Evolutionary conservation across 352 stramenopile genomes (phyloP).

Genomic region (Phytophthora sansomeana): DNA sequence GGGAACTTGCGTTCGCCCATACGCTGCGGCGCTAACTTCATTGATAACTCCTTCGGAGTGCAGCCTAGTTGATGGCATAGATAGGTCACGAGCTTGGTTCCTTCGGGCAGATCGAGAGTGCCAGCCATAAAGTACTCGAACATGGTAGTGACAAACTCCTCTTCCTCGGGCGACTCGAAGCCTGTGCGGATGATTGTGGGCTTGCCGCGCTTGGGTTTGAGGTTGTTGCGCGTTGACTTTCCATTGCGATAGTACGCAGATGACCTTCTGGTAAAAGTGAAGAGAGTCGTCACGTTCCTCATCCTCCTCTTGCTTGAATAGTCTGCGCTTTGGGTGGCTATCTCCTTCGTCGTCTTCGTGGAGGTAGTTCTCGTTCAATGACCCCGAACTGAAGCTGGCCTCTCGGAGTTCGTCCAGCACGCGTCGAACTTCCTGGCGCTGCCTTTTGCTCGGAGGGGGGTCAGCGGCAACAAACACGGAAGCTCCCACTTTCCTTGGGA

Average conservation of each 20-base stretch:
- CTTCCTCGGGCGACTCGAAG: slow-evolving; percentile 72
- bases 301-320: slow-evolving; percentile 25
- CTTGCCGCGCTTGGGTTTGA: slow-evolving; percentile 43
- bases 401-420: slow-evolving; percentile 47
- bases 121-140: slow-evolving; percentile 77
- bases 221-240: slow-evolving; percentile 15
- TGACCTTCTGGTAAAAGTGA: slow-evolving; percentile 1
- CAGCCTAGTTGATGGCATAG: slow-evolving; percentile 66
- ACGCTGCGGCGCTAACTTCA: slow-evolving; percentile 70
- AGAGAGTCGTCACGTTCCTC: slow-evolving; percentile 11
- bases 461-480: slow-evolving; percentile 63
- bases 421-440: slow-evolving; percentile 42
- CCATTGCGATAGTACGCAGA: slow-evolving; percentile 18
- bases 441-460: slow-evolving; percentile 39
- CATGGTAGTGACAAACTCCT: slow-evolving; percentile 62
- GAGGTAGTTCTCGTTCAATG: slow-evolving; percentile 16
- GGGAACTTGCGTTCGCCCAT: slow-evolving; percentile 66
- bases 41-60: slow-evolving; percentile 64
- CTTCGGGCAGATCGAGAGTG: slow-evolving; percentile 56
- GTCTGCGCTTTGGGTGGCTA: slow-evolving; percentile 6
- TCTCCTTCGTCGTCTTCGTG: slow-evolving; percentile 14
- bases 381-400: slow-evolving; percentile 42
- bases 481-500: slow-evolving; percentile 72
- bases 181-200: slow-evolving; percentile 81
- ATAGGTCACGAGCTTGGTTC: slow-evolving; percentile 64